Evolutionary conservation across 371 early-diverging fungal species (phyloP), one percentile per base, ranked within the genome.

Genomic region (Lichtheimia ramosa): DNA sequence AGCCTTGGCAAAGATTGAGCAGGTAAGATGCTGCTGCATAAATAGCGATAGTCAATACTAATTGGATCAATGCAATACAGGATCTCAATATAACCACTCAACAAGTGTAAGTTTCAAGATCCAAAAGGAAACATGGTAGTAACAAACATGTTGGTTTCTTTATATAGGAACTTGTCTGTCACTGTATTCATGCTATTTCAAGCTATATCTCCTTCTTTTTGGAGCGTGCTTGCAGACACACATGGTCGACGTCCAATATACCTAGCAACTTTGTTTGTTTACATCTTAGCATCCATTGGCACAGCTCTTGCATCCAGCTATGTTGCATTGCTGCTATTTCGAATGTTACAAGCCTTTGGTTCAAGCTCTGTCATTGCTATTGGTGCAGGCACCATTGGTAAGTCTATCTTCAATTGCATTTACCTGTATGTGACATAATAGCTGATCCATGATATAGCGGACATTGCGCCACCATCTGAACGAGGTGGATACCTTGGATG

Each of bases 261-360:
- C 55, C 68, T 85, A 3, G 18, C 59, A 15, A 86, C 89, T 3
- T 72, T 87, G 56, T 53, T 85, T 10, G 74, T 89, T 12, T 89
- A 80, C 62, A 75, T 81, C n/a, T 58, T 75, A 1, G 84, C 86
- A 1, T 85, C 84, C 51, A 62, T 86, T 16, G 86, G 86, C 10
- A 66, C 82, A 2, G 88, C 87, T 7, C 57, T 83, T 39, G 66
- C 86, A 5, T 61, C 61, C n/a, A 79, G 62, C 34, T 79, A 83
- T 58, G 56, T 65, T 16, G 63, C 71, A 16, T 70, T 90, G 34
- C 70, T 89, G 27, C 68, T 69, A 10, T 75, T 85, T 56, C 85
- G 91, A 2, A 75, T 86, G 58, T 60, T 89, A 28, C 91, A 90
- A 64, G 81, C 88, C 1, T 77, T 83, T 41, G 89, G 90, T 0